Evolutionary conservation across 106 monocot genomes (phyloP), one percentile per base, ranked within the genome.

Genomic region (Phalaenopsis equestris): DNA sequence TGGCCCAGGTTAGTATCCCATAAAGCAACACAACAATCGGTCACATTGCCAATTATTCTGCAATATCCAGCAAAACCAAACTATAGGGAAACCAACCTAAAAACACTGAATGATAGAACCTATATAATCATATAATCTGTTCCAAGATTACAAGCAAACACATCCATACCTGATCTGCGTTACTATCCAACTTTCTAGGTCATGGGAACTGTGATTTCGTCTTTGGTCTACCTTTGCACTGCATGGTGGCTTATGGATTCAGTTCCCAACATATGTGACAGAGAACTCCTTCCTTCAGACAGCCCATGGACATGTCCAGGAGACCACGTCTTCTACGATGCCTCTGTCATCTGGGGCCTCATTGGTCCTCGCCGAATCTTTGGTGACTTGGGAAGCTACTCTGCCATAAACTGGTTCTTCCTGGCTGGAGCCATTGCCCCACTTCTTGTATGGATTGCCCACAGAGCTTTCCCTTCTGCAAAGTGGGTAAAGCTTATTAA

Each of bases 311-410:
- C 96, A 2, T 94, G 96, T 83, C 96, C 96, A 2, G 73, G 84
- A 5, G 96, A 93, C 82, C 87, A 87, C 10, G 91, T 94, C 47
- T 96, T 96, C 88, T 96, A 89, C 61, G 91, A 91, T 55, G 96
- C 96, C 19, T 93, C 96, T 6, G 96, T 93, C 81, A 92, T 96
- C 24, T 96, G 93, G 96, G 96, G 96, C 2, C 93, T 96, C 43
- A 84, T 96, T 30, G 88, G 93, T 7, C 96, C 96, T 3, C 91
- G 90, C 45, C 74, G 96, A 30, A 96, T 96, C 84, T 96, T 96
- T 73, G 96, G 96, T 2, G 75, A 91, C 78, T 86, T 96, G 5
- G 96, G 96, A 73, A 82, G 56, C 42, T 88, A 88, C 78, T 70
- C 84, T 0, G 88, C 87, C 41, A 56, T 97, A 76, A 97, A 97